Conservation (phyloP, 2,329 filamentous ascomycete genomes). For the Acephala macrosclerotiorum region DNA sequence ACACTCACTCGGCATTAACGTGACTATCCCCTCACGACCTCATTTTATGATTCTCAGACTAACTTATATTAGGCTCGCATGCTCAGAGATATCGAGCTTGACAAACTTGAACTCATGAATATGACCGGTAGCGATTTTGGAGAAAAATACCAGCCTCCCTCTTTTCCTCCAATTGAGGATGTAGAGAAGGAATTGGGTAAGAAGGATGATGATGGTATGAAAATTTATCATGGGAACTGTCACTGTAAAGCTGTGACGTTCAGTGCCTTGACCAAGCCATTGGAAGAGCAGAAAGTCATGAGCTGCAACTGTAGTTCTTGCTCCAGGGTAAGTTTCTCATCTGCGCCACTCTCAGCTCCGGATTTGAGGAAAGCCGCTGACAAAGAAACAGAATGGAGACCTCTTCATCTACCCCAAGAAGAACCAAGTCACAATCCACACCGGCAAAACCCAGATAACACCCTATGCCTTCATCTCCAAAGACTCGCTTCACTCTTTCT, state of each 20-base stretch:
- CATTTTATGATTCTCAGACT: not conserved
- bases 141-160: conserved; percentile 8
- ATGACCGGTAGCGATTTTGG: not conserved
- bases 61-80: not conserved
- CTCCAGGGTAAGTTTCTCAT: conserved; percentile 29
- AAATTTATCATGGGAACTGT: conserved; percentile 37
- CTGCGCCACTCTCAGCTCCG: not conserved
- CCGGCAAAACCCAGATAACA: conserved; percentile 25
- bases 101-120: not conserved
- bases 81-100: not conserved
- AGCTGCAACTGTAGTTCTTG: conserved; percentile 41
- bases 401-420: conserved; percentile 33
- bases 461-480: conserved; percentile 31
- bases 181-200: not conserved
- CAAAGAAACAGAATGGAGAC: conserved; percentile 33
- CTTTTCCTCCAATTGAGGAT: conserved; percentile 1
- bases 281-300: conserved; percentile 31
- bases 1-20: conserved; percentile 50
- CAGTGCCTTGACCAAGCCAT: conserved; percentile 28
- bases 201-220: conserved; percentile 10
- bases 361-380: conserved; percentile 3
- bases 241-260: conserved; percentile 39
- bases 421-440: not conserved
- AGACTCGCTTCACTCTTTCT: conserved; percentile 34
- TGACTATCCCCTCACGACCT: conserved; percentile 35